A percentile compares a stretch with the other conserved stretches of the same genome.
Conservation (phyloP, 2,329 filamentous ascomycete genomes). For the Hypoxylon sp. region DNA sequence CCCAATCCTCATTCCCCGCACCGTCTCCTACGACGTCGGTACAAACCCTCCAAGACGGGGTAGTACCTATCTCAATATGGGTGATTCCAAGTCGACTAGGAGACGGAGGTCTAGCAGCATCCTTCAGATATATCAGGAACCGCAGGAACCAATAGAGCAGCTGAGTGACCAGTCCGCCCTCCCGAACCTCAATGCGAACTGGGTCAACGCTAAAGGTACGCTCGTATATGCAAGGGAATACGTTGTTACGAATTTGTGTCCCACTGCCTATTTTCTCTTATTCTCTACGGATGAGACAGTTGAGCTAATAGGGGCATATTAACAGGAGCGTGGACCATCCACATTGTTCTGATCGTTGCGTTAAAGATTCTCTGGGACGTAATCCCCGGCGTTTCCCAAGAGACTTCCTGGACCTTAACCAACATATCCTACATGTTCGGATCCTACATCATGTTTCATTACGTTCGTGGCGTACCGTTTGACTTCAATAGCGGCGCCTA, state of each 20-base stretch:
- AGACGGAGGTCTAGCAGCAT: slow-evolving; percentile 97
- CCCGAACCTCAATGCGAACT: slow-evolving; percentile 97
- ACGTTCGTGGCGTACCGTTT: slow-evolving; percentile 96
- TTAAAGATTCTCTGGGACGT: slow-evolving; percentile 98
- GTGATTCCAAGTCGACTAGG: slow-evolving; percentile 78
- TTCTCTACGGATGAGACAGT: slow-evolving; percentile 11
- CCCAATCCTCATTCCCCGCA: slow-evolving; percentile 86
- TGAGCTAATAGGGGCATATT: slow-evolving; percentile 36
- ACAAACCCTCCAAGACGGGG: slow-evolving; percentile 77
- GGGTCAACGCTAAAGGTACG: slow-evolving; percentile 99
- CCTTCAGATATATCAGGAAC: slow-evolving; percentile 92
- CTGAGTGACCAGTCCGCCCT: slow-evolving; percentile 95
- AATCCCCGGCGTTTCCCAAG: slow-evolving; percentile 94
- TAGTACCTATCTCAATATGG: slow-evolving; percentile 69
- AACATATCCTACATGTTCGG: slow-evolving; percentile 99
- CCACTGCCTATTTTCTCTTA: neutral
- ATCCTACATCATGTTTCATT: slow-evolving; percentile 99
- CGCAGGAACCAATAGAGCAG: slow-evolving; percentile 95
- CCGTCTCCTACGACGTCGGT: slow-evolving; percentile 91
- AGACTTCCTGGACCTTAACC: slow-evolving; percentile 98
- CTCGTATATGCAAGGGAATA: slow-evolving; percentile 32
- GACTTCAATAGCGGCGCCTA: slow-evolving; percentile 99
- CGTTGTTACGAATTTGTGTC: neutral
- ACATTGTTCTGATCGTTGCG: slow-evolving; percentile 90
- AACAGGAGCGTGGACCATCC: slow-evolving; percentile 96